These are phyloP conservation scores for Cladophialophora psammophila DNA, from an alignment of 2,329 filamentous ascomycete genomes.

Conservation along the genomic window DNA sequence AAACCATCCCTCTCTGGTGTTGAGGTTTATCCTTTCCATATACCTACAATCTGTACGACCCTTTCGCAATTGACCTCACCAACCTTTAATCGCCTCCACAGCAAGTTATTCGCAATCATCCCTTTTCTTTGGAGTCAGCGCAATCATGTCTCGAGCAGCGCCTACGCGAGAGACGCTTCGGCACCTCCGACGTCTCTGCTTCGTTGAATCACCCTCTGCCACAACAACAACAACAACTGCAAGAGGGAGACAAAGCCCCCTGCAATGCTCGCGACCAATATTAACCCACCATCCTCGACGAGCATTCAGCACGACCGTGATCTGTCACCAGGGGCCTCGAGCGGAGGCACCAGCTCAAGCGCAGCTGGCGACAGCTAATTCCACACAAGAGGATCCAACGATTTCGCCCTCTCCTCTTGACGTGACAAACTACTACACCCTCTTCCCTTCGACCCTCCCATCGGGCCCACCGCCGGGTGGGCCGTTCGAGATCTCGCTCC, in stretches of 20 bases:
- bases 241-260: not conserved
- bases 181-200: conserved; percentile 32
- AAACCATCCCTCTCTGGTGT: not conserved
- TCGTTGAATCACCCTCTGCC: conserved; percentile 9
- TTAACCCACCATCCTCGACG: not conserved
- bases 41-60: not conserved
- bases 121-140: not conserved
- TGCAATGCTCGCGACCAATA: not conserved
- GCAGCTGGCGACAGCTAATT: not conserved
- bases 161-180: conserved; percentile 33
- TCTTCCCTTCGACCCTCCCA: conserved; percentile 84
- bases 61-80: not conserved
- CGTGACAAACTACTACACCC: conserved; percentile 74
- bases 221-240: conserved; percentile 1
- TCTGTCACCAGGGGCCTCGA: not conserved
- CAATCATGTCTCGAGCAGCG: conserved; percentile 24
- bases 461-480: conserved; percentile 78
- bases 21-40: not conserved
- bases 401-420: conserved; percentile 15
- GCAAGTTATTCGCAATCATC: not conserved
- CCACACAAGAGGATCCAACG: conserved; percentile 4
- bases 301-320: conserved; percentile 21
- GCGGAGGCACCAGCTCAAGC: not conserved
- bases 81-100: not conserved
- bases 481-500: conserved; percentile 75